A percentile compares a stretch with the other conserved stretches of the same genome.
These are phyloP conservation scores for Byssochlamys sp. DNA, from an alignment of 2,329 filamentous ascomycete genomes.

Conservation along the genomic window DNA sequence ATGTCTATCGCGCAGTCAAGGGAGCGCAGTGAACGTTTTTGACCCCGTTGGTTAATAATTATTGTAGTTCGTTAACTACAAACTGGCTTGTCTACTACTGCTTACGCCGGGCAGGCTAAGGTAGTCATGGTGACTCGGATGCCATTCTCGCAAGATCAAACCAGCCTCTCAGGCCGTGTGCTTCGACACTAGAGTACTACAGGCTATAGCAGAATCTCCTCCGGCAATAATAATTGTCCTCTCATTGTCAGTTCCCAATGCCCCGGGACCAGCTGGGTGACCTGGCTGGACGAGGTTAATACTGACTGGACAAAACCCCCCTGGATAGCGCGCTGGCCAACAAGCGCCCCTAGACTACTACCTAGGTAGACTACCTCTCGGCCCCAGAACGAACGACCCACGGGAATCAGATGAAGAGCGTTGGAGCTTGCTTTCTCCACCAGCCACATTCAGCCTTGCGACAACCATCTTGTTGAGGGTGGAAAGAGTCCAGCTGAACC, in stretches of 20 bases:
- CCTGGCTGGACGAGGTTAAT: background rate
- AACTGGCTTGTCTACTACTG: background rate
- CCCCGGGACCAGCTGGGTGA: background rate
- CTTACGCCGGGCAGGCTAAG: background rate
- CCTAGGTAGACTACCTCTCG: background rate
- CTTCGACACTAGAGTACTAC: background rate
- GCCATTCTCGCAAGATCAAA: background rate
- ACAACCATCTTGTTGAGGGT: background rate
- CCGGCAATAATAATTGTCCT: background rate
- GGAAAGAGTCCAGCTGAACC: background rate
- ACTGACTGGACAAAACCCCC: background rate
- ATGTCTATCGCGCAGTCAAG: background rate
- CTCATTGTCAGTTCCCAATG: background rate
- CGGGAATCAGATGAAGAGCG: background rate
- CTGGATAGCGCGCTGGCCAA: background rate
- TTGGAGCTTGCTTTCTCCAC: background rate
- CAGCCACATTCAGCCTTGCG: background rate
- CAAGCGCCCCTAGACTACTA: background rate
- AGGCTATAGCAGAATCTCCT: background rate
- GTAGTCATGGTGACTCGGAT: background rate
- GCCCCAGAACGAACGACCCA: background rate
- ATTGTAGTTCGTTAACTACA: background rate
- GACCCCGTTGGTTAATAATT: too few relatives aligned
- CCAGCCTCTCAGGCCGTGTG: background rate
- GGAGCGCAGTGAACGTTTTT: background rate